Base-by-base conservation (phyloP, 495 filamentous ascomycete species). In the Amniculicola lignicola region DNA sequence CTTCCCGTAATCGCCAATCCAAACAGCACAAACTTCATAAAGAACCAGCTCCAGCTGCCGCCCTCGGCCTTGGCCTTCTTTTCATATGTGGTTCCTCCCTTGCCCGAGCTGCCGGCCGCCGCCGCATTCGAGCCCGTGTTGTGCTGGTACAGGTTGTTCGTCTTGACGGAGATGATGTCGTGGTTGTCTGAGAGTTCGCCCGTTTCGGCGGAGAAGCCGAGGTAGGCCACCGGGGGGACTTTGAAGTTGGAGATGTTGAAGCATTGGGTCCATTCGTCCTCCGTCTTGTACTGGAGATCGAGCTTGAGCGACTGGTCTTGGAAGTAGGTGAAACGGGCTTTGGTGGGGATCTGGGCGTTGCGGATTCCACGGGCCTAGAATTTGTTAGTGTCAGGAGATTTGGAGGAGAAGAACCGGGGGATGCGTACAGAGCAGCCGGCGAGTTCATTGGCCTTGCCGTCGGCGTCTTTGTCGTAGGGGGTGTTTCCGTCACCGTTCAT, bases 101-200 rank as follows among this genome's bases (percentile, higher is more conserved):
- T 41, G 72, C 63, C 57, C 69, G 44, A 67, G 74, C 37, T 61
- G 64, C 44, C 67, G 58, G 36, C 63, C 72, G 41, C 62, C 51
- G 65, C 73, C 78, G 66, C 74, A 78, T 46, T 84, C 72, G 51
- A 78, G 79, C 66, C 67, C 2, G 49, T 33, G 25, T 52, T 51
- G 21, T 67, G 65, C 31, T 62, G 54, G 72, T 99, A 96, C 23
- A 97, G 77, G 68, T 96, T 97, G 77, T 88, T 87, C 33, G 91
- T 82, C 53, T 85, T 75, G 69, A 99, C 80, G 49, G 80, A 85
- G 70, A 97, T 85, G 70, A 99, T 94, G 70, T 99, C 94, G 80
- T 95, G 90, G 78, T 96, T 95, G 72, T 99, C 94, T 69, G 81
- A 88, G 61, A 99, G 79, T 74, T 99, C 94, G 62, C 94, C 94